phyloP scores from a whole-genome alignment of 2,329 filamentous ascomycete genomes.

The Neopestalotiopsis rosae region DNA sequence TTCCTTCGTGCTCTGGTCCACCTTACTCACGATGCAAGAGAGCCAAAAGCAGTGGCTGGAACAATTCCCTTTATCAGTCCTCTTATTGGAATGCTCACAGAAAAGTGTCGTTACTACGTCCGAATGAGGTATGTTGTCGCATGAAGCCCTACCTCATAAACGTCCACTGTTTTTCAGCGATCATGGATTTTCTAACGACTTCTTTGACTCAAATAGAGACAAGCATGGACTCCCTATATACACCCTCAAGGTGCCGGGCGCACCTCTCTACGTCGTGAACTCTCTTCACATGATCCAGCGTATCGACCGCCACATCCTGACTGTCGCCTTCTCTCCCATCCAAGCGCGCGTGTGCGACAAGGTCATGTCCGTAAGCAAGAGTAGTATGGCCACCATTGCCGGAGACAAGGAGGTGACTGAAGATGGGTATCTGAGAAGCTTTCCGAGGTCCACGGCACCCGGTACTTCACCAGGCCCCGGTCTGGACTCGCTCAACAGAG shows the following conservation, averaged over 20 bases:
- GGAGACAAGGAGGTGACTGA: constrained; percentile 19
- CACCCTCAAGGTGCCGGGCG: constrained; percentile 18
- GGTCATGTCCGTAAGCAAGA: constrained; percentile 18
- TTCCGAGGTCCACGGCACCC: constrained; percentile 9
- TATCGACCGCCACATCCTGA: constrained; percentile 21
- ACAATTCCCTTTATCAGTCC: constrained; percentile 20
- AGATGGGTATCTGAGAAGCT: constrained; percentile 20
- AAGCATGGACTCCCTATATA: constrained; percentile 18
- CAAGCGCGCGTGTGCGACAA: constrained; percentile 19
- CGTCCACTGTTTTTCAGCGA: background rate
- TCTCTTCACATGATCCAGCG: constrained; percentile 18
- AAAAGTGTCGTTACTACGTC: constrained; percentile 18
- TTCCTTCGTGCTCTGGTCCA: constrained; percentile 16
- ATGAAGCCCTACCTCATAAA: background rate
- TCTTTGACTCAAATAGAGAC: constrained; percentile 16
- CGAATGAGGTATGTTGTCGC: constrained; percentile 17
- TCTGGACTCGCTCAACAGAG: constrained; percentile 18
- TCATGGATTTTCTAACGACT: background rate
- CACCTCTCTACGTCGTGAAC: constrained; percentile 21
- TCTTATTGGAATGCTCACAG: constrained; percentile 19
- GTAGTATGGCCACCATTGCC: constrained; percentile 18
- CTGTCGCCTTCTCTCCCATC: constrained; percentile 19
- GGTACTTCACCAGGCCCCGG: constrained; percentile 15
- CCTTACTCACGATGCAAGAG: constrained; percentile 12
- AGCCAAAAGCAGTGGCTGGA: constrained; percentile 18